These are phyloP conservation scores for Postia placenta DNA, from an alignment of 768 basidiomycete species.

Conservation along the genomic window DNA sequence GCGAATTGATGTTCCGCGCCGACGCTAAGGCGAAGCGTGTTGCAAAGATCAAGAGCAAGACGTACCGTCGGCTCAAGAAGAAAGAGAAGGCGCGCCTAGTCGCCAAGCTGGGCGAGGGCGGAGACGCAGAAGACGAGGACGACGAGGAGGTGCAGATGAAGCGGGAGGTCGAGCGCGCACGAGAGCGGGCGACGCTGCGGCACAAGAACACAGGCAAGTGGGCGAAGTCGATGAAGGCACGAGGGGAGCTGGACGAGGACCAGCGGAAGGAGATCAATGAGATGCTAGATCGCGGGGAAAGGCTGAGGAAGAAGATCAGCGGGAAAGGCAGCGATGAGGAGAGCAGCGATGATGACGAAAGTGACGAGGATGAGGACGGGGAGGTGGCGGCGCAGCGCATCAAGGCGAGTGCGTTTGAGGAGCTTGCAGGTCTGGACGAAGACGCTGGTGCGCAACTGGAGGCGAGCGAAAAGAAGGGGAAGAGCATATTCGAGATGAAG, in stretches of 20 bases:
- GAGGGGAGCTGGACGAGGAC: slow-evolving; percentile 61
- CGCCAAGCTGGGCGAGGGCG: slow-evolving; percentile 41
- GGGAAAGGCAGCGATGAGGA: slow-evolving; percentile 48
- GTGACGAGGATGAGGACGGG: slow-evolving; percentile 33
- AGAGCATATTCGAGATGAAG: slow-evolving; percentile 90
- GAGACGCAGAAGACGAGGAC: slow-evolving; percentile 40
- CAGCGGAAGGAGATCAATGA: slow-evolving; percentile 69
- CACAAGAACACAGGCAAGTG: slow-evolving; percentile 89
- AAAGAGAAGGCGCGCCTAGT: slow-evolving; percentile 65
- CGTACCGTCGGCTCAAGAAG: slow-evolving; percentile 79
- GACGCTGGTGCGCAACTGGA: slow-evolving; percentile 19
- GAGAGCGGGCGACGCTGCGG: slow-evolving; percentile 81
- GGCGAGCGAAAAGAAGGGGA: slow-evolving; percentile 35
- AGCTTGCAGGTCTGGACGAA: slow-evolving; percentile 48
- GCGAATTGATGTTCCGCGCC: slow-evolving; percentile 90
- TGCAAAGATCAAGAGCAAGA: slow-evolving; percentile 94
- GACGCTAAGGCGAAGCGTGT: slow-evolving; percentile 86
- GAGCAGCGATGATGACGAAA: slow-evolving; percentile 40
- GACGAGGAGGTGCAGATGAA: slow-evolving; percentile 52
- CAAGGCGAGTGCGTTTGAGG: slow-evolving; percentile 69
- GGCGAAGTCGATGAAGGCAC: slow-evolving; percentile 69
- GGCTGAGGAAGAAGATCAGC: slow-evolving; percentile 66
- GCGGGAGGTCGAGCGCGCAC: slow-evolving; percentile 73
- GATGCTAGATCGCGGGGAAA: slow-evolving; percentile 81
- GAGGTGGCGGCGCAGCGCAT: slow-evolving; percentile 43